Percentiles rank a stretch among this genome's conserved stretches.
These are phyloP conservation scores for Alternaria brassicae DNA, from an alignment of 2,329 filamentous ascomycete genomes.

Conservation along the genomic window DNA sequence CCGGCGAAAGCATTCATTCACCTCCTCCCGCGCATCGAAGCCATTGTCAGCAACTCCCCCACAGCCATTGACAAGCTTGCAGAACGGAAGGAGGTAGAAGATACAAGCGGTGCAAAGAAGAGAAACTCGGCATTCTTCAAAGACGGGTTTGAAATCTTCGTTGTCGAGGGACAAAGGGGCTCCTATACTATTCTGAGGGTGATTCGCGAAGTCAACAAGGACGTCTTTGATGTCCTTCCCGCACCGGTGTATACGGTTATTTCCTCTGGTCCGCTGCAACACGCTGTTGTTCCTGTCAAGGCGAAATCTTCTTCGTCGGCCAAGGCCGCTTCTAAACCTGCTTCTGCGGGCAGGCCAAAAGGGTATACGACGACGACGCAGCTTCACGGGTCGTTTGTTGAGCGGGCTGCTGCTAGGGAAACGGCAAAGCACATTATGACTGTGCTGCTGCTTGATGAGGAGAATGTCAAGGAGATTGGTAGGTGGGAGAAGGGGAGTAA, in stretches of 20 bases:
- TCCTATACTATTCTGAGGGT: conserved; percentile 22
- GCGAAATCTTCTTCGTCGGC: neutral
- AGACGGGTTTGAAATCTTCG: conserved; percentile 20
- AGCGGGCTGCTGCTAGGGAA: conserved; percentile 11
- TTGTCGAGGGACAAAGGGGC: conserved; percentile 27
- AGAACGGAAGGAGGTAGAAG: conserved; percentile 2
- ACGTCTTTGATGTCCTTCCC: conserved; percentile 14
- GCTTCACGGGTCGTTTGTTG: conserved; percentile 15
- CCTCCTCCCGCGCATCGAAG: conserved; percentile 27
- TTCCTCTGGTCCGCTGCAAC: conserved; percentile 22
- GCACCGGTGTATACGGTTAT: conserved; percentile 30
- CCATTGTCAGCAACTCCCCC: conserved; percentile 21
- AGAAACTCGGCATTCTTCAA: conserved; percentile 3
- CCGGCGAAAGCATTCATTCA: conserved; percentile 23
- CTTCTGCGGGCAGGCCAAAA: neutral
- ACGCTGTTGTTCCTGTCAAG: neutral
- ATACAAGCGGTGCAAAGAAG: conserved; percentile 14
- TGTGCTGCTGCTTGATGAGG: conserved; percentile 11
- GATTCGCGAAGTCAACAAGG: conserved; percentile 16
- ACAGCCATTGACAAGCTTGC: conserved; percentile 31
- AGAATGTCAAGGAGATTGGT: conserved; percentile 11
- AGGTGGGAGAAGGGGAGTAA: conserved; percentile 17
- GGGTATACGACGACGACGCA: conserved; percentile 11
- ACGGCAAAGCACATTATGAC: conserved; percentile 23
- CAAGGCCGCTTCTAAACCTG: neutral